Base-by-base conservation (phyloP, 495 filamentous ascomycete species). In the Daldinia concentrica region DNA sequence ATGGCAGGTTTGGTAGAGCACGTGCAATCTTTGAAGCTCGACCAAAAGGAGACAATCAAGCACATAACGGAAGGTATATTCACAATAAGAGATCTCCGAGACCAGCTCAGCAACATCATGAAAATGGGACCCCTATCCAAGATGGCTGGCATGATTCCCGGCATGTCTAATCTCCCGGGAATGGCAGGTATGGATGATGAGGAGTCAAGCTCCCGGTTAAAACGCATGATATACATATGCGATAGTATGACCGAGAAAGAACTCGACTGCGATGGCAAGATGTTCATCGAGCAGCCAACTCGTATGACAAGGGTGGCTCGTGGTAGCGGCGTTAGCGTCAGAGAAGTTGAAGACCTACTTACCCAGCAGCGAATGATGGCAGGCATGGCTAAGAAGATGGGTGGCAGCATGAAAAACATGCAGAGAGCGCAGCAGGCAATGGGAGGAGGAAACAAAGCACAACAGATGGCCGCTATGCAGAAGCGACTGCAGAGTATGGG, bases 291-390 rank as follows among this genome's bases (percentile, higher is more conserved):
- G 50, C 91, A 97, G 79, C 95, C 95, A 11, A 92, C 92, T 50
- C 91, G 95, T 12, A 97, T 98, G 92, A 97, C 95, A 50, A 88
- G 95, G 26, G 89, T 99, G 29, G 95, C 96, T 2, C 86, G 88
- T 57, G 95, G 95, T 0, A 94, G 90, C 58, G 95, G 95, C 36
- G 98, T 96, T 4, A 90, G 86, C 37, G 96, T 99, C 12, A 87
- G 95, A 7, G 95, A 99, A 75, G 94, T 99, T 29, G 96, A 99
- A 78, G 95, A 99, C 66, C 81, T 99, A n/a, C 87, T 99, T 22
- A 97, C 93, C 1, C 95, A 99, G 82, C 95, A 98, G 79, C 87
- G 92, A 68, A 97, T 98, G 92, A 99, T 99, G 95, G 93, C 93
- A 34, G 93, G 93, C 34, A 97, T 99, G 95, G 95, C 95, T 41